Evolutionary conservation across 2,329 filamentous ascomycete genomes (phyloP).

Genomic region (Aspergillus pseudonomiae): DNA sequence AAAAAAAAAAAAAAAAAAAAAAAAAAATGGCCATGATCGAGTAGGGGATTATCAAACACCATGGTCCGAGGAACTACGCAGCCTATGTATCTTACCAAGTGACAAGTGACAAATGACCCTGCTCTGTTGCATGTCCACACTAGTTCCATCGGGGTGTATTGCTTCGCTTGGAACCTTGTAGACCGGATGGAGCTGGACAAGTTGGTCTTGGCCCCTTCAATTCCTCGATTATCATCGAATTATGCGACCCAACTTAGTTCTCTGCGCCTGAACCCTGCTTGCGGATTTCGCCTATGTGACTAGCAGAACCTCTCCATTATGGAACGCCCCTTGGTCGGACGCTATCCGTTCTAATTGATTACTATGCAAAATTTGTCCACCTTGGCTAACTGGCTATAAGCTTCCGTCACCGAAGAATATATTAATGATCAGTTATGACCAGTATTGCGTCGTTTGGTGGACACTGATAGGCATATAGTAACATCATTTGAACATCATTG

Average conservation of each 20-base stretch:
- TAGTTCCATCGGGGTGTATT: background rate
- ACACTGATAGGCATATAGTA: background rate
- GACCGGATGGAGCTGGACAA: background rate
- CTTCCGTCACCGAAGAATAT: slow-evolving; percentile 8
- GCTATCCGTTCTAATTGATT: slow-evolving; percentile 14
- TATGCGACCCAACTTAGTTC: background rate
- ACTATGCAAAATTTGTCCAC: slow-evolving; percentile 9
- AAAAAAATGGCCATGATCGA: background rate
- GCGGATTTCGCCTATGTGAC: slow-evolving; percentile 4
- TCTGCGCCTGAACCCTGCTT: background rate
- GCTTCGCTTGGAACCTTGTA: slow-evolving; percentile 6
- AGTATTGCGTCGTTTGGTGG: background rate
- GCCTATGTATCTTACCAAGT: background rate
- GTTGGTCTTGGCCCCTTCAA: background rate
- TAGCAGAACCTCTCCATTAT: slow-evolving; percentile 6
- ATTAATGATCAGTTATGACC: background rate
- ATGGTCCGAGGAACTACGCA: background rate
- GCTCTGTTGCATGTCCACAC: background rate
- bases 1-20: background rate
- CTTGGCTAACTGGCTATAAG: background rate
- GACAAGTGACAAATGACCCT: background rate
- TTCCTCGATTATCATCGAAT: slow-evolving; percentile 5
- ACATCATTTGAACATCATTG: slow-evolving; percentile 12
- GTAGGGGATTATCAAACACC: background rate
- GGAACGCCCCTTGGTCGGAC: slow-evolving; percentile 10